Conservation (phyloP, 306 rosid species). For the Calophaca sinica region DNA sequence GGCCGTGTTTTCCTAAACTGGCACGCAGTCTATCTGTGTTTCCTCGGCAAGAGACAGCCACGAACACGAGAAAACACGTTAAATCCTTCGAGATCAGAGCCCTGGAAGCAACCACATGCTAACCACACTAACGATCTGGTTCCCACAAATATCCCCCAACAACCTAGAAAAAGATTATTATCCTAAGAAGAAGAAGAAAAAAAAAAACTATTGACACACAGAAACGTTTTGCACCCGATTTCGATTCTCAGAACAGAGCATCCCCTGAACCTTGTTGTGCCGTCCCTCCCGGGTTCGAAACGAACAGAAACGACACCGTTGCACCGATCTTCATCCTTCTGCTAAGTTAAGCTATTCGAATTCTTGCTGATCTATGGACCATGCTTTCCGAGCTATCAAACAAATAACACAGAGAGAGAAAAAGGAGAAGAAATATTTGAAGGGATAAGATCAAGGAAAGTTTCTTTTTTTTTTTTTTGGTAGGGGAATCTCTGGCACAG, state of each 20-base stretch:
- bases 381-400: constrained; percentile 44
- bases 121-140: constrained; percentile 53
- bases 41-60: constrained; percentile 48
- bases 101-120: constrained; percentile 5
- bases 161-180: not conserved
- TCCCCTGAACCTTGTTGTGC: too few relatives aligned
- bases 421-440: not conserved
- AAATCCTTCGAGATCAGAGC: constrained; percentile 69
- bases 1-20: not conserved
- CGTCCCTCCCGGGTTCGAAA: too few relatives aligned
- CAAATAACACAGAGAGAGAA: constrained; percentile 37
- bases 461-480: not conserved
- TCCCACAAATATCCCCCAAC: constrained; percentile 22
- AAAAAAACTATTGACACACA: not conserved
- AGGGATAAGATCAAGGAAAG: constrained; percentile 10
- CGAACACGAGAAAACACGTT: constrained; percentile 56
- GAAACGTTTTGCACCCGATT: not conserved
- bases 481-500: constrained; percentile 37
- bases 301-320: constrained; percentile 44
- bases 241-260: constrained; percentile 33
- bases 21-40: constrained; percentile 1
- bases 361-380: constrained; percentile 45
- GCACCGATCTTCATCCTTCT: constrained; percentile 56
- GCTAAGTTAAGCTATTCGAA: constrained; percentile 31
- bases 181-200: not conserved